Base-by-base conservation (phyloP, 2,329 filamentous ascomycete genomes). In the Curvularia sp. region DNA sequence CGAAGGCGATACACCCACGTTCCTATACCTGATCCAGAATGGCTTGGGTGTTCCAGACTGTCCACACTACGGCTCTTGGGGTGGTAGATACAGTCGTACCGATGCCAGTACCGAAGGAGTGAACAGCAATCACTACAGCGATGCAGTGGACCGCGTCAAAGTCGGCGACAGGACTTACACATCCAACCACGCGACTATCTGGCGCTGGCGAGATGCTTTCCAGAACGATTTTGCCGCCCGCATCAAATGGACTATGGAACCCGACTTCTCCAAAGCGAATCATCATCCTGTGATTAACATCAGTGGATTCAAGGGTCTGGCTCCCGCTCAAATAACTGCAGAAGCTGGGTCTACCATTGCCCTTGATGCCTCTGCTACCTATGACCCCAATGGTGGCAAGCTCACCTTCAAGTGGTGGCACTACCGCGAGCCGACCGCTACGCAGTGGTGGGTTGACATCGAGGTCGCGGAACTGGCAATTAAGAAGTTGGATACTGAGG, bases 1-100 rank as follows among this genome's bases (percentile, higher is more conserved):
- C 22, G 85, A 87, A 66, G 83, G 82, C n/a, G 82, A 84, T 57
- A 82, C 81, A 1, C 83, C 83, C 0, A 80, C 82, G 0, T 81
- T 84, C 49, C 75, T 85, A 9, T 83, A 82, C 56, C 75, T 80
- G 0, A 78, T 83, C 22, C 80, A 82, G 47, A 83, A 83, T 50
- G 81, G 81, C 1, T 75, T 84, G 0, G 79, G 80, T 26, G 74
- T 77, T 6, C 75, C 80, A 0, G 82, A 84, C 28, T 76, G 78
- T 46, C 82, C 83, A 0, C 70, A 78, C 5, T 84, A 76, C 41
- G 82, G 82, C 1, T 80, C 78, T 0, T 84, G 82, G 82, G 82
- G 82, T 22, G 82, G 82, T 0, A 75, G 82, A 2, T 84, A 84
- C 60, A 57, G 51, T 12, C 58, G 65, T 5, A 75, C 72, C 3